These are phyloP conservation scores for Penicillium maclennaniae DNA, from an alignment of 495 filamentous ascomycete genomes.

Conservation along the genomic window DNA sequence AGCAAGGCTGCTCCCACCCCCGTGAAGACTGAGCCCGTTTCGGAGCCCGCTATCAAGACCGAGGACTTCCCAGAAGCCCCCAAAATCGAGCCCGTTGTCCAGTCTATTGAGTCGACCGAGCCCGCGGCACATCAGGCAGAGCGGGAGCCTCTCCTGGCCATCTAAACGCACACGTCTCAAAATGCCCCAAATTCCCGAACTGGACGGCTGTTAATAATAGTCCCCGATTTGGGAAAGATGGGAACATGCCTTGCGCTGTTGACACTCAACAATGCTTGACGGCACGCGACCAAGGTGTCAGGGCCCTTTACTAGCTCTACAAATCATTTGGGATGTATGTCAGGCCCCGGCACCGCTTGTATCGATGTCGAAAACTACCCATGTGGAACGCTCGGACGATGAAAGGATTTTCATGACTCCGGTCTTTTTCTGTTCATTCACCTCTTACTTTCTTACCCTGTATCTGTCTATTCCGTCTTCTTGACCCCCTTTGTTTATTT, in stretches of 20 bases:
- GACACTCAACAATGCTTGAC: constrained; percentile 1
- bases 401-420: constrained; percentile 13
- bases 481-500: constrained; percentile 15
- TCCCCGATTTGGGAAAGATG: background rate
- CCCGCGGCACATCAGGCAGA: constrained; percentile 15
- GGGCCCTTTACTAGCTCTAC: constrained; percentile 3
- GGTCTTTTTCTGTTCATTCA: constrained; percentile 9
- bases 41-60: constrained; percentile 42
- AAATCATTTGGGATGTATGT: constrained; percentile 13
- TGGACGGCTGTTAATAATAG: constrained; percentile 1
- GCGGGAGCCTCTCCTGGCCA: constrained; percentile 37
- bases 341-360: constrained; percentile 5
- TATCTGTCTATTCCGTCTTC: constrained; percentile 13
- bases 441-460: constrained; percentile 4
- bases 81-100: constrained; percentile 45
- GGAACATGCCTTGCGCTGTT: background rate
- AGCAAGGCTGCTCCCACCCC: constrained; percentile 27
- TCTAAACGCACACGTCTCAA: constrained; percentile 17
- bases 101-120: constrained; percentile 21
- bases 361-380: constrained; percentile 16
- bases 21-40: constrained; percentile 47
- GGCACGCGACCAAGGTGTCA: background rate
- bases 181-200: background rate
- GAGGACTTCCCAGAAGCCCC: constrained; percentile 60
- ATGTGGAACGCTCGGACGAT: constrained; percentile 19